These are phyloP conservation scores for Coemansia sp. DNA, from an alignment of 192 early-diverging fungal species.

Conservation along the genomic window DNA sequence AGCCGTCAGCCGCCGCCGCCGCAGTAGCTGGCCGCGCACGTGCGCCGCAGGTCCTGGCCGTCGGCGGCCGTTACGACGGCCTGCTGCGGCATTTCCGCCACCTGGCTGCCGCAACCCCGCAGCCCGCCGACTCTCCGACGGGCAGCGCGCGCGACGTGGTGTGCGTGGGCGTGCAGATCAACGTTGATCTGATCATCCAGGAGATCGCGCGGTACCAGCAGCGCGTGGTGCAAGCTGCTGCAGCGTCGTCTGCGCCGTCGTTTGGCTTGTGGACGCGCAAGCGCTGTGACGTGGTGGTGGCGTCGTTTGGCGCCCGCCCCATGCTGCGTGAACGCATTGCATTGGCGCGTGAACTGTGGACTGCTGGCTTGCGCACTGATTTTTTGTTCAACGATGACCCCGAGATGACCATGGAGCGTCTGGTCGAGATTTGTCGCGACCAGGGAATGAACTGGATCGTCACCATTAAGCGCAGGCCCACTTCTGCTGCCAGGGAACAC, in stretches of 20 bases:
- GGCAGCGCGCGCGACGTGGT: constrained; percentile 46
- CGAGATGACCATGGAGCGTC: constrained; percentile 63
- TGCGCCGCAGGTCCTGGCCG: constrained; percentile 61
- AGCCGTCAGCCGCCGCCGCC: background rate
- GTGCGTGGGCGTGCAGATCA: constrained; percentile 83
- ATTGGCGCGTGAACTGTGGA: constrained; percentile 78
- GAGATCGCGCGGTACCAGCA: constrained; percentile 63
- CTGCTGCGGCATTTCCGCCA: constrained; percentile 55
- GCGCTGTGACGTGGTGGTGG: constrained; percentile 74
- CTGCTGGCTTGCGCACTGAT: constrained; percentile 72
- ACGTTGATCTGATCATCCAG: constrained; percentile 65
- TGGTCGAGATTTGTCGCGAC: constrained; percentile 60
- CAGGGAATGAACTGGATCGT: constrained; percentile 80
- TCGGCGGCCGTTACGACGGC: constrained; percentile 70
- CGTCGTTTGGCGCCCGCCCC: constrained; percentile 71
- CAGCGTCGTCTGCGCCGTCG: constrained; percentile 21
- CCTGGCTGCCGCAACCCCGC: constrained; percentile 52
- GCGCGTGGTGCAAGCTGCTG: constrained; percentile 18
- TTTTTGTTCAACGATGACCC: constrained; percentile 73
- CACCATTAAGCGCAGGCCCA: constrained; percentile 59
- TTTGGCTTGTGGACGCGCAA: constrained; percentile 60
- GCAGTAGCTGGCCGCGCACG: constrained; percentile 21
- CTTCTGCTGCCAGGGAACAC: too few relatives aligned
- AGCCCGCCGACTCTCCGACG: too few relatives aligned
- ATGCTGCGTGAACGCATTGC: constrained; percentile 72